phyloP scores from a whole-genome alignment of 768 basidiomycete species.

The Lentinula boryana region DNA sequence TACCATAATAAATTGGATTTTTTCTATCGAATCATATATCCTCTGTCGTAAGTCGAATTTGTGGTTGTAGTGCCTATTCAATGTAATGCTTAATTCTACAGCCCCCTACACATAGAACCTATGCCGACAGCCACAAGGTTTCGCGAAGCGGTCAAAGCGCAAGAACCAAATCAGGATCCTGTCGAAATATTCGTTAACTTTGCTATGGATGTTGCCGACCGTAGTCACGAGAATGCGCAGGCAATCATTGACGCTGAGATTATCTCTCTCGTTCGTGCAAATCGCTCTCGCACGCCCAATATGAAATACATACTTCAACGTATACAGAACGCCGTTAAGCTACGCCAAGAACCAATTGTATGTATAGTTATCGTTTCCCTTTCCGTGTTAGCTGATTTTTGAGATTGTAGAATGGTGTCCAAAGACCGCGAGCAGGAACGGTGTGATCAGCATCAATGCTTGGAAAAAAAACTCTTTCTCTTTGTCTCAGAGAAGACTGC shows the following conservation, averaged over 20 bases:
- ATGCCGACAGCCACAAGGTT: constrained; percentile 6
- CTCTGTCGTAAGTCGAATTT: constrained; percentile 5
- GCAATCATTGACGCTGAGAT: constrained; percentile 6
- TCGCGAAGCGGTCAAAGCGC: not conserved
- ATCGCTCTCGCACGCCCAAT: not conserved
- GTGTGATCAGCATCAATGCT: too few species aligned
- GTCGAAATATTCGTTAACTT: constrained; percentile 7
- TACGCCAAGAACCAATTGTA: not conserved
- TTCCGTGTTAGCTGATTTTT: not conserved
- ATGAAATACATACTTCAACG: not conserved
- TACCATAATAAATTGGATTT: constrained; percentile 10
- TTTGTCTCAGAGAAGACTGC: too few species aligned
- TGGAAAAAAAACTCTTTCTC: too few species aligned
- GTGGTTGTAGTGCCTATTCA: not conserved
- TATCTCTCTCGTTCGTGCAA: not conserved
- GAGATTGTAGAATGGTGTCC: not conserved
- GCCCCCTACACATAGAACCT: not conserved
- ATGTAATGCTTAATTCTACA: not conserved
- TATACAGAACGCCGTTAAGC: not conserved
- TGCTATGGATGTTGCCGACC: constrained; percentile 7
- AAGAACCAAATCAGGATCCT: constrained; percentile 4
- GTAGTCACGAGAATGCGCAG: constrained; percentile 6
- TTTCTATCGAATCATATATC: constrained; percentile 11
- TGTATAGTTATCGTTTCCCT: not conserved
- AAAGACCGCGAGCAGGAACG: not conserved